Evolutionary conservation across 768 basidiomycete species (phyloP), one percentile per base, ranked within the genome.

Genomic region (Rhodotorula kratochvilovae): DNA sequence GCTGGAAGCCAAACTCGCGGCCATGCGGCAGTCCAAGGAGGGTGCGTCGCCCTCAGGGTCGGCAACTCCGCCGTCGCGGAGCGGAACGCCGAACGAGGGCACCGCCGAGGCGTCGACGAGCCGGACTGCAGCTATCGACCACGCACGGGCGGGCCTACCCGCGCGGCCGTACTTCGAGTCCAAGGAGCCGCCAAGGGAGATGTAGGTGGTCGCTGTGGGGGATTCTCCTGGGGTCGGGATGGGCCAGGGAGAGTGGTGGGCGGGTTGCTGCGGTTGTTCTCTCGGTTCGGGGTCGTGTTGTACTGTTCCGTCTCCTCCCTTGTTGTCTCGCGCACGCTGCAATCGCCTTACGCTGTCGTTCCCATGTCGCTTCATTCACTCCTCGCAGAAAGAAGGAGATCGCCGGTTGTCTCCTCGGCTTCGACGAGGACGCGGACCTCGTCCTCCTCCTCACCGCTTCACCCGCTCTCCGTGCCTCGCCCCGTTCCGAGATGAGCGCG

Each of bases 1-100:
- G 77, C 89, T 97, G 85, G 96, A 99, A 81, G 95, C 95, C 5
- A 99, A 99, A 80, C 83, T 99, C 33, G 85, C 87, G 27, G 86
- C 91, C 72, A 87, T 96, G 61, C 59, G 65, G 23, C 63, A 60
- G 21, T 25, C 31, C 46, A 64, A 61, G 27, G 33, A 36, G 21
- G 39, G 33, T 11, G 62, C 56, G 5, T 39, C 61, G 2, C 23
- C 56, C 42, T 7, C 46, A 21, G 58, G 46, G 6, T 61, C 59
- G 3, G 35, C 48, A 7, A 35, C 36, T 1, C 42, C 66, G 5
- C n/a, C 51, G 1, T 42, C 50, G 3, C 45, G 54, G 8, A 58
- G 45, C 15, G 39, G 58, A 1, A 50, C 58, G n/a, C 58, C 66
- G 33, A 25, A 29, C 17, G 64, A 19, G 29, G 13, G 45, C 45